Evolutionary conservation across 2,329 filamentous ascomycete species (phyloP), one percentile per base, ranked within the genome.

Genomic region (Fusarium verrucosum): DNA sequence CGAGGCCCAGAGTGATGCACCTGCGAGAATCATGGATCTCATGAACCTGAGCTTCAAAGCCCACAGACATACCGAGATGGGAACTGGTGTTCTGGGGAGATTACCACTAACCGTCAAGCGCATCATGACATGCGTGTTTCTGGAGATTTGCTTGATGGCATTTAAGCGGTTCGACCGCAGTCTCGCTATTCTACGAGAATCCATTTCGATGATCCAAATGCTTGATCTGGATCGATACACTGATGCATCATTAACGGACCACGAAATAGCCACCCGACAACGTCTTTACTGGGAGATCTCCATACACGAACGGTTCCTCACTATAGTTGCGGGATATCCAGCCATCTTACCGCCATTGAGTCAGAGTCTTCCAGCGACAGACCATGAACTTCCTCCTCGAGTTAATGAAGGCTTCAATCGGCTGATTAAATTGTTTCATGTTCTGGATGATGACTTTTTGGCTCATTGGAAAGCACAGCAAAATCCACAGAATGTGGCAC

Each of bases 251-350:
- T 16, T 63, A 19, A 50, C 33, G 10, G 50, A 68, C 8, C 56
- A 70, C 14, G 67, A 70, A 11, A 26, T 66, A 3, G 58, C 63
- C 1, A 60, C 63, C 0, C 50, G 65, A 7, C 82, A 84, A 54
- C 76, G 84, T 0, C 69, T 85, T 0, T 85, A 86, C 69, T 86
- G 83, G 82, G 80, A 85, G 58, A 79, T 79, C 9, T 86, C 81
- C 56, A 83, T 86, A n/a, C 83, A 86, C 59, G 84, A 87, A 65
- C 80, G 85, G 2, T 87, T 86, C 63, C 65, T 83, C 11, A 80
- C 81, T 10, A 80, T 86, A 17, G 74, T 82, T 4, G 79, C 83
- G 20, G 83, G 83, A 19, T 79, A 80, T 5, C 75, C 77, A 0
- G 73, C 75, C 16, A 63, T 74, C 4, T 63, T 80, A 28, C 65